Evolutionary conservation across 495 filamentous ascomycete species (phyloP).

Genomic region (Podospora pseudoanserina): DNA sequence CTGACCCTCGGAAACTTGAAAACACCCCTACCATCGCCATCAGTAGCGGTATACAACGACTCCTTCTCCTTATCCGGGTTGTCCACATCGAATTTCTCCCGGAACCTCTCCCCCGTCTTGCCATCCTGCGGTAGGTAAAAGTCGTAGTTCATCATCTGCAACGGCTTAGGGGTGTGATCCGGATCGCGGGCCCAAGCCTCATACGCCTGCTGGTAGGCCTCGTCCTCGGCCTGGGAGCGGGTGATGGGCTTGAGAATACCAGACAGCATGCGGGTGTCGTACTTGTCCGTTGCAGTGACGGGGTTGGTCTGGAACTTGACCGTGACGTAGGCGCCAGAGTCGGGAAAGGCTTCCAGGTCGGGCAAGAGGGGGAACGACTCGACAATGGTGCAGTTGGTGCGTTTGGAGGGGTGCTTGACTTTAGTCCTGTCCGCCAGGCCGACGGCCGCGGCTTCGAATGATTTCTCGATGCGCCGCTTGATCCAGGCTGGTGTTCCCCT

Average conservation of each 20-base stretch:
- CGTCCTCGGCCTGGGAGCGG: constrained; percentile 48
- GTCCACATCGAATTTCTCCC: constrained; percentile 66
- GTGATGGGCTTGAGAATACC: constrained; percentile 69
- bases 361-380: constrained; percentile 80
- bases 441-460: constrained; percentile 75
- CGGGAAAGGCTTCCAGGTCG: constrained; percentile 83
- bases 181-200: constrained; percentile 63
- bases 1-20: constrained; percentile 77
- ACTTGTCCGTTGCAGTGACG: constrained; percentile 51
- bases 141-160: constrained; percentile 70
- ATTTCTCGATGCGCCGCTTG: constrained; percentile 73
- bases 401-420: constrained; percentile 78
- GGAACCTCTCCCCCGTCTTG: constrained; percentile 58
- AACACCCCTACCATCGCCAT: constrained; percentile 36
- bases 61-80: constrained; percentile 67
- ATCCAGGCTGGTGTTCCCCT: constrained; percentile 78
- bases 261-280: constrained; percentile 78
- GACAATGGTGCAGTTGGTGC: constrained; percentile 64
- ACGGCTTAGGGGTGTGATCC: constrained; percentile 55
- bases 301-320: constrained; percentile 88
- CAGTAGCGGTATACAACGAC: constrained; percentile 58
- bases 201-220: constrained; percentile 46
- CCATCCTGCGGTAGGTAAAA: constrained; percentile 66
- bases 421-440: constrained; percentile 64
- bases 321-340: constrained; percentile 78